Base-by-base conservation (phyloP, 1,284 basidiomycete species). In the Sanghuangporus weigelae region DNA sequence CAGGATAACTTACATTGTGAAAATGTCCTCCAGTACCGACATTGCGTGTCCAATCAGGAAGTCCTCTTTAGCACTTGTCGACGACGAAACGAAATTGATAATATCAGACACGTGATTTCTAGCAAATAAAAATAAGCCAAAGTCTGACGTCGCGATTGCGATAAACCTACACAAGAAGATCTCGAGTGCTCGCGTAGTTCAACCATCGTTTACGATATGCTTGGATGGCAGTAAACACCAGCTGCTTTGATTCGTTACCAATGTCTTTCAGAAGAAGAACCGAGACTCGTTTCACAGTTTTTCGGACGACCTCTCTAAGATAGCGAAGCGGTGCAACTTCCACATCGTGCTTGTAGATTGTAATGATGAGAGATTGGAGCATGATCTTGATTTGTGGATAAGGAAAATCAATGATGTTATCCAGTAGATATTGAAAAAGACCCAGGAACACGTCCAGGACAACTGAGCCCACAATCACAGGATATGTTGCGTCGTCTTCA, bases 331-430 rank as follows among this genome's bases (percentile, higher is more conserved):
- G 72, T 36, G 69, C 74, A 62, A 79, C 81, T 54, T 84, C 83
- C 61, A 90, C 82, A 69, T 90, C 84, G 66, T 89, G 85, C 72
- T 90, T 90, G 74, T 85, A 84, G 31, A 89, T 78, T 65, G 84
- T 76, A 40, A 89, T 81, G 63, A 85, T 78, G n/a, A 89, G 67
- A 0, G 80, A 76, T 72, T 89, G 87, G 56, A 90, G 73, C 53
- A 87, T 69, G 60, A 77, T 80, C 71, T 88, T 89, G 66, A 82
- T 69, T 2, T 80, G 81, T 56, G 84, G 69, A 48, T 81, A 76
- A 0, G 86, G 84, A 11, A 87, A 70, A 11, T 74, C 69, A 8
- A 73, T 66, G 11, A 85, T 67, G 56, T 81, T 76, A 31, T 75
- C 71, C 23, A 80, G 68, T 16, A 65, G 8, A 44, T 79, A 77